Evolutionary conservation across 2,329 filamentous ascomycete genomes (phyloP), one percentile per base, ranked within the genome.

Genomic region (Scedosporium aurantiacum): DNA sequence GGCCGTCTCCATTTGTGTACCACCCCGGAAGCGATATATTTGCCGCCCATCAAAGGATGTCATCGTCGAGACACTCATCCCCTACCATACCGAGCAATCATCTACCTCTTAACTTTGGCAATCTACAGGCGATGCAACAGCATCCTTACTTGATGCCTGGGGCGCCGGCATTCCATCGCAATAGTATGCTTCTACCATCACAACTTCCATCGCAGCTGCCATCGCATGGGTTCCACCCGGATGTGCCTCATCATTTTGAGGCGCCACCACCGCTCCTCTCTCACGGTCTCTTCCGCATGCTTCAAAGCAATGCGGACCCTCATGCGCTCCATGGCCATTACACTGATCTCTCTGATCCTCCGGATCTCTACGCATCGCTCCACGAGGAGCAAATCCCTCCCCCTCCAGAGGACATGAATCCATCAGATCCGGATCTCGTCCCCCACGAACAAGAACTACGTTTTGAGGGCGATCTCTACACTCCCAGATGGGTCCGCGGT

Each of bases 381-480:
- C 82, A 86, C 61, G 88, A 91, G 68, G 86, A 90, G 69, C 87
- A 89, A 64, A 79, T 85, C 1, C 82, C 86, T 5, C 89, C 89
- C 5, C 88, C 89, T 0, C 85, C 88, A 0, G 87, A 90, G 68
- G 89, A 93, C 71, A 90, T 92, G 88, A 88, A 90, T 69, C 88
- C 89, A 2, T 80, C 82, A 2, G 88, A 93, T 67, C 86, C 88
- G 1, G 87, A 91, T 63, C 76, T 92, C 69, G 78, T 87, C 10
- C 89, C 89, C 5, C 88, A 90, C 65, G 88, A 92, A 72, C 89
- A 93, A 70, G 87, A 88, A 66, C 75, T 91, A 63, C 82, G 90
- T 57, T 95, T 91, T 67, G 85, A 86, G 60, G 89, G 88, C 57
- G 90, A 95, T 68, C 74, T 94, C 61, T 94, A 94, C 75, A 93